Evolutionary conservation across 176 grass and related monocot genomes (phyloP), one percentile per base, ranked within the genome.

Genomic region (Bothriochloa decipiens): DNA sequence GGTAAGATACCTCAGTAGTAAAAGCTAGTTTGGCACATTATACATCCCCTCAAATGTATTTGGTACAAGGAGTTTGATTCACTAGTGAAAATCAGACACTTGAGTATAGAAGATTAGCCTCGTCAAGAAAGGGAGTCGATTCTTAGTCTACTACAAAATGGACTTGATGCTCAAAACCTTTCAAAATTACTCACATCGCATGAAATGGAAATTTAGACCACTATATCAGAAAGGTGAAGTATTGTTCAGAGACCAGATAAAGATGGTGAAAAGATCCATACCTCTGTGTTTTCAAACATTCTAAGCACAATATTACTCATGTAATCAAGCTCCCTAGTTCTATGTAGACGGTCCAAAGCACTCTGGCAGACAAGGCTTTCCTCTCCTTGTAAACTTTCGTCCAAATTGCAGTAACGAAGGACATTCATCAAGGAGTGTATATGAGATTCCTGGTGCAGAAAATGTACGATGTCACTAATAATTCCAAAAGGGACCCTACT

Each of bases 391-490:
- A 99, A 77, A 42, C 83, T 94, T 82, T 99, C 96, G 11, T 99
- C 96, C 70, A 99, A 85, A 71, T 99, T 96, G 84, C 96, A 99
- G 69, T 96, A 99, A 55, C 96, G 93, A 78, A 99, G 89, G 67
- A 99, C 96, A 78, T 99, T 99, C 96, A 99, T 92, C 75, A 99
- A 74, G 26, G 96, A 99, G 70, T 99, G 96, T 94, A 99, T 99
- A 91, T 99, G 96, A 53, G 96, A 99, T 89, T 99, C 96, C 96
- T 99, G 86, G 29, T 66, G 61, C 26, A 82, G 18, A 89, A 85
- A 78, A 79, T 85, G 76, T 47, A 42, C 28, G 42, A 76, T 68
- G 82, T 65, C 65, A 89, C 26, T 33, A 70, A 63, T 53, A 68
- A 67, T 63, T 76, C 32, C 22, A 69, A 67, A 86, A 75, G n/a